These are phyloP conservation scores for Mariannaea sp. DNA, from an alignment of 2,329 filamentous ascomycete genomes.

Conservation along the genomic window DNA sequence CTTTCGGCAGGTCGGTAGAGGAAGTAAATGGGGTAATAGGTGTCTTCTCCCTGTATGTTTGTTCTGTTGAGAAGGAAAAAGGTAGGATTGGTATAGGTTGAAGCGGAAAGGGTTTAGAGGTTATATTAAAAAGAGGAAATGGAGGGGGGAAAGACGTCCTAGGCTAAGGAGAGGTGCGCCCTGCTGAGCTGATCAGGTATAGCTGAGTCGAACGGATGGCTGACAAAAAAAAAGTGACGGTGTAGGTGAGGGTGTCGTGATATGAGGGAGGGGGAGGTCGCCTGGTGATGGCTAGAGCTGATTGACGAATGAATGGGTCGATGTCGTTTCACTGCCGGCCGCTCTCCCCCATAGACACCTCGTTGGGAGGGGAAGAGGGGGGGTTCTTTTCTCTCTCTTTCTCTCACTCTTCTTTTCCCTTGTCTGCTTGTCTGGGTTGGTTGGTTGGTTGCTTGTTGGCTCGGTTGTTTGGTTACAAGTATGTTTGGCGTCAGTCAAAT, in stretches of 20 bases:
- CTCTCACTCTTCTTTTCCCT: too few species aligned
- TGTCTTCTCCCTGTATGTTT: too few species aligned
- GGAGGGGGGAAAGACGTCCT: background rate
- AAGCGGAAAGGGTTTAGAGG: too few species aligned
- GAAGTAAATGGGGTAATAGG: background rate
- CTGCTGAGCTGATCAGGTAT: background rate
- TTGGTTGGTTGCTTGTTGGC: background rate
- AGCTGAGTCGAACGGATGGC: background rate
- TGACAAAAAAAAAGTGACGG: background rate
- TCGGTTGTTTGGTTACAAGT: too few species aligned
- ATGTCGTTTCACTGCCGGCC: background rate
- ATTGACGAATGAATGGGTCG: background rate
- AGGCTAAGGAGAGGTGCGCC: background rate
- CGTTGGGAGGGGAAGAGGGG: too few species aligned
- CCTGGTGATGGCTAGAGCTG: background rate
- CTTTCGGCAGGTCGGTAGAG: too few species aligned
- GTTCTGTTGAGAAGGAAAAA: background rate
- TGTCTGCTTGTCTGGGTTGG: too few species aligned
- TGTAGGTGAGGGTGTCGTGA: conserved; percentile 1
- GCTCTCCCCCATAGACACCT: background rate
- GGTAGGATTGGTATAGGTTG: background rate
- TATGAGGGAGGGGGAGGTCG: too few species aligned
- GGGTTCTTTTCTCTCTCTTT: too few species aligned
- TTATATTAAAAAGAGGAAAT: background rate
- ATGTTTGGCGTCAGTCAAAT: too few species aligned